These are phyloP conservation scores for Neoboletus brunneissimus DNA, from an alignment of 768 basidiomycete species.

Conservation along the genomic window DNA sequence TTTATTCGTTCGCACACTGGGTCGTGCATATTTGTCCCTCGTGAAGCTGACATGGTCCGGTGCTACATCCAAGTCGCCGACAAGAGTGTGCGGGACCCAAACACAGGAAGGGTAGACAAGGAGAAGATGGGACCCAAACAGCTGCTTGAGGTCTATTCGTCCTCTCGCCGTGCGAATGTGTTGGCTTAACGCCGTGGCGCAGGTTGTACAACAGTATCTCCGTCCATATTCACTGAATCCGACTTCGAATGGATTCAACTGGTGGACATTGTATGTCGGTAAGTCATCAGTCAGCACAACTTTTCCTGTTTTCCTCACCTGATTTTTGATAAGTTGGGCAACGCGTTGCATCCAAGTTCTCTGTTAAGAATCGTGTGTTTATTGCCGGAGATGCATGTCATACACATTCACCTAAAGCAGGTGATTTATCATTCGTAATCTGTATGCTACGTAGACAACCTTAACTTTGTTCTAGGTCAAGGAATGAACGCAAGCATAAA, in stretches of 20 bases:
- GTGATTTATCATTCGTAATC: slow-evolving; percentile 13
- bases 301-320: neutral
- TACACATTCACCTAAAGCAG: slow-evolving; percentile 44
- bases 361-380: slow-evolving; percentile 46
- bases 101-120: slow-evolving; percentile 42
- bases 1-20: slow-evolving; percentile 51
- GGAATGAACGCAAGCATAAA: slow-evolving; percentile 55
- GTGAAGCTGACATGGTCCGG: slow-evolving; percentile 45
- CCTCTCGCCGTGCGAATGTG: neutral
- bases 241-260: slow-evolving; percentile 34
- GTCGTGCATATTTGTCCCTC: slow-evolving; percentile 52
- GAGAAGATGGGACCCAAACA: slow-evolving; percentile 36
- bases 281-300: slow-evolving; percentile 3
- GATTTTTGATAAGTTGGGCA: slow-evolving; percentile 43
- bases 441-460: neutral
- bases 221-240: slow-evolving; percentile 38
- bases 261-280: slow-evolving; percentile 56
- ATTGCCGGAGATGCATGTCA: slow-evolving; percentile 58
- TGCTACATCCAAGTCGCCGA: slow-evolving; percentile 52
- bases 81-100: slow-evolving; percentile 34
- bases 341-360: slow-evolving; percentile 51
- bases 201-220: slow-evolving; percentile 41
- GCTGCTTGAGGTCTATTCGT: slow-evolving; percentile 35
- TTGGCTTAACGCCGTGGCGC: neutral
- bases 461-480: slow-evolving; percentile 40